Evolutionary conservation across 768 basidiomycete species (phyloP), one percentile per base, ranked within the genome.

Genomic region (Pleurotus citrinopileatus): DNA sequence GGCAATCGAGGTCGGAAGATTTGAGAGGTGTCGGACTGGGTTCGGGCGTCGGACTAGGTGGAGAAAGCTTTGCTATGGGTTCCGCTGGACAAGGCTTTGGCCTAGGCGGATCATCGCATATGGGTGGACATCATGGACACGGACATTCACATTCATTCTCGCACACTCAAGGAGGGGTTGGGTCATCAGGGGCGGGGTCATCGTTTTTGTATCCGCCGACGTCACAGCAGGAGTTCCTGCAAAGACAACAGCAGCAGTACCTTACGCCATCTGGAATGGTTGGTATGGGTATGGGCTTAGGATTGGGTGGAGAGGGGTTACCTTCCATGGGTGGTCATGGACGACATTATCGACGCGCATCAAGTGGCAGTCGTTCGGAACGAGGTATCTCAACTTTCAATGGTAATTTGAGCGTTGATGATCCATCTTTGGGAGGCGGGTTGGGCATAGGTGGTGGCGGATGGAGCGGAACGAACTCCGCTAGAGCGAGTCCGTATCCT

Each of bases 401-500:
- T 9, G n/a, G n/a, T 34, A 34, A 9, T 2, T 9, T 42, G 2
- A 20, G 40, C 40, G 47, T 19, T 17, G 47, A 13, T 29, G 28
- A 26, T 28, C 22, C 19, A 28, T n/a, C n/a, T n/a, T 26, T 26
- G 15, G 32, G 27, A 17, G 34, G 22, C 22, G 29, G 50, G 9
- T n/a, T 52, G 50, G 38, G 50, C 23, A 26, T 37, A 15, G 52
- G 28, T 36, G 46, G 52, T 27, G 38, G 25, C 44, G 59, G 53
- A 9, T 70, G 71, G 69, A 69, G 73, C 25, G 69, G 65, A 9
- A 54, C 65, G 50, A 64, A 63, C 12, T 75, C 74, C 26, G 62
- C 59, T 36, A 73, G 85, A 2, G 68, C 80, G 2, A 83, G 76
- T 46, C 89, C 84, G 2, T 90, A 86, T 63, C 87, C 87, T 0